Percentiles rank a stretch among this genome's conserved stretches.
These are phyloP conservation scores for Euphorbia pulcherrima DNA, from an alignment of 345 rosid species.

Conservation along the genomic window DNA sequence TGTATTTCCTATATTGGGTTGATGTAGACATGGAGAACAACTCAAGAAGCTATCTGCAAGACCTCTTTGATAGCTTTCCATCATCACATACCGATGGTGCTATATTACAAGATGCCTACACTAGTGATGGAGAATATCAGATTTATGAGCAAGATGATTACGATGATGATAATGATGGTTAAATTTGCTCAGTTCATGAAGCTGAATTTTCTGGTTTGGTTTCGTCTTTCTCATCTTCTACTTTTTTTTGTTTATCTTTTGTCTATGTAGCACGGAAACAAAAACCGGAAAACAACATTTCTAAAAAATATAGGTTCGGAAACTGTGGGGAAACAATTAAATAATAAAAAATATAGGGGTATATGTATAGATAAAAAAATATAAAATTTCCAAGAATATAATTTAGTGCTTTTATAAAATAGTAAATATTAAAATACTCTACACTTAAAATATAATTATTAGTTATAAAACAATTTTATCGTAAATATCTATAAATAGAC, in stretches of 20 bases:
- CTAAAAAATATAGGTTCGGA: too few relatives aligned
- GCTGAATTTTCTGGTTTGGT: conserved; percentile 3
- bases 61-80: conserved; percentile 80
- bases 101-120: conserved; percentile 41
- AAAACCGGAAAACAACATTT: too few relatives aligned
- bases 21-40: conserved; percentile 61
- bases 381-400: too few relatives aligned
- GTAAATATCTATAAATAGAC: too few relatives aligned
- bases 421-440: too few relatives aligned
- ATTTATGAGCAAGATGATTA: conserved; percentile 71
- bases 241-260: not conserved
- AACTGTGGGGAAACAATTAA: too few relatives aligned
- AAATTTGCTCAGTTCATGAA: not conserved
- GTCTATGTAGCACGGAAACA: too few relatives aligned
- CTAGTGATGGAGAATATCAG: conserved; percentile 71
- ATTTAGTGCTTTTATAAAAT: too few relatives aligned
- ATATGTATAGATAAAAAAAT: too few relatives aligned
- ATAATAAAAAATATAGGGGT: too few relatives aligned
- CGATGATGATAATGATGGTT: conserved; percentile 19
- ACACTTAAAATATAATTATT: too few relatives aligned
- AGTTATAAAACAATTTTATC: too few relatives aligned
- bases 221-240: not conserved
- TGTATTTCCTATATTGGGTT: conserved; percentile 40
- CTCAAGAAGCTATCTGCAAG: conserved; percentile 79
- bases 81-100: conserved; percentile 34